A percentile compares a stretch with the other conserved stretches of the same genome.
These are phyloP conservation scores for Aspergillus persii DNA, from an alignment of 2,329 filamentous ascomycete species.

Conservation along the genomic window DNA sequence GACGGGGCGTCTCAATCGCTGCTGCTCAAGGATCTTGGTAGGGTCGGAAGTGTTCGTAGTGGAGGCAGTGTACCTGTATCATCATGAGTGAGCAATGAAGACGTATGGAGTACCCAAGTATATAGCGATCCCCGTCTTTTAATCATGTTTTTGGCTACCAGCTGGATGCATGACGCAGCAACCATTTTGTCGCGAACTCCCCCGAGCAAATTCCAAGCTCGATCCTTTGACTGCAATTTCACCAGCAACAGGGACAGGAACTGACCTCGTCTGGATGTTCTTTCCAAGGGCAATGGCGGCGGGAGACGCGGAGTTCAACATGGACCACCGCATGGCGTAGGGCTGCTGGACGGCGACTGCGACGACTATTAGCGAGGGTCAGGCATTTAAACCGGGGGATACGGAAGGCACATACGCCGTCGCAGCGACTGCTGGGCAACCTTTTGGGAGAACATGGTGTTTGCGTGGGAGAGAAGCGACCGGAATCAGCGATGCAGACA, in stretches of 20 bases:
- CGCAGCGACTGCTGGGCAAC: slow-evolving; percentile 48
- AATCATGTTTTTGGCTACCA: not conserved
- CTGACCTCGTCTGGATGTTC: slow-evolving; percentile 46
- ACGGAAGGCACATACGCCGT: slow-evolving; percentile 43
- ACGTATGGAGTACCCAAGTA: not conserved
- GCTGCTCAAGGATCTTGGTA: slow-evolving; percentile 66
- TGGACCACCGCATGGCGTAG: slow-evolving; percentile 40
- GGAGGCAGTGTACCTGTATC: slow-evolving; percentile 31
- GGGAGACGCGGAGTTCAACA: slow-evolving; percentile 44
- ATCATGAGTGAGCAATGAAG: slow-evolving; percentile 6
- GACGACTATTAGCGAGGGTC: slow-evolving; percentile 19
- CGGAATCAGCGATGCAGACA: slow-evolving; percentile 6
- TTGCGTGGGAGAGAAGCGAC: slow-evolving; percentile 1
- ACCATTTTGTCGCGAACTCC: not conserved
- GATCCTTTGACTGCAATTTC: not conserved
- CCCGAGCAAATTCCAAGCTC: not conserved
- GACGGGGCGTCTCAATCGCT: slow-evolving; percentile 78
- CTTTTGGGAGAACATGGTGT: slow-evolving; percentile 49
- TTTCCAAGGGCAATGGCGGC: slow-evolving; percentile 44
- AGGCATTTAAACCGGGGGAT: not conserved
- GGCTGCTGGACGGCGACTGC: slow-evolving; percentile 47
- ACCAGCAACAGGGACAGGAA: not conserved
- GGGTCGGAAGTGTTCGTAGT: slow-evolving; percentile 33
- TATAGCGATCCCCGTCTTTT: not conserved
- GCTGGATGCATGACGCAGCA: slow-evolving; percentile 28